These are phyloP conservation scores for Smittium culicis DNA, from an alignment of 371 early-diverging fungal genomes.

Conservation along the genomic window DNA sequence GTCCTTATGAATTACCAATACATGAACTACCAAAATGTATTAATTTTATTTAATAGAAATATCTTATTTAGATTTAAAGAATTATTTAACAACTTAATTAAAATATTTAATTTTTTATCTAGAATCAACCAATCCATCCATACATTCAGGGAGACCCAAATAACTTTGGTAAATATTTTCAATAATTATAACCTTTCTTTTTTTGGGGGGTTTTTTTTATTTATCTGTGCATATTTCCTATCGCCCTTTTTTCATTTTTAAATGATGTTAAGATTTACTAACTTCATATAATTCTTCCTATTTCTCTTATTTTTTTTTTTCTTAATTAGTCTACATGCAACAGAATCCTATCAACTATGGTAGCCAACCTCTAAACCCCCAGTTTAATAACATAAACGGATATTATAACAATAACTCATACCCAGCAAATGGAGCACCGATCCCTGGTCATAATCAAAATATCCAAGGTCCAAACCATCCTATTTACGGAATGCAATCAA, in stretches of 20 bases:
- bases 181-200: no score
- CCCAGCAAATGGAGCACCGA: background rate
- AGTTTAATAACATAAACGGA: background rate
- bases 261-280: no score
- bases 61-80: background rate
- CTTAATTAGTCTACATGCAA: background rate
- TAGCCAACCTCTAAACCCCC: background rate
- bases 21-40: background rate
- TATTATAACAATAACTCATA: background rate
- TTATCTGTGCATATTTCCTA: background rate
- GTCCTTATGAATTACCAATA: slow-evolving; percentile 3
- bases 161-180: no score
- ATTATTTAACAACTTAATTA: background rate
- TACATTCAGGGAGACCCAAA: background rate
- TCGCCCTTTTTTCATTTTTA: no score
- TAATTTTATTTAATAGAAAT: background rate
- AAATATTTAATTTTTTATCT: background rate
- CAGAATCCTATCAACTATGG: background rate
- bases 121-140: background rate
- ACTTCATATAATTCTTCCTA: background rate
- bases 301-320: background rate
- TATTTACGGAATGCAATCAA: background rate
- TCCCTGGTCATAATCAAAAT: background rate
- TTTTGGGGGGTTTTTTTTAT: background rate
- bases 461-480: background rate